Evolutionary conservation across 352 stramenopile species (phyloP).

Genomic region (Phytophthora idaei): DNA sequence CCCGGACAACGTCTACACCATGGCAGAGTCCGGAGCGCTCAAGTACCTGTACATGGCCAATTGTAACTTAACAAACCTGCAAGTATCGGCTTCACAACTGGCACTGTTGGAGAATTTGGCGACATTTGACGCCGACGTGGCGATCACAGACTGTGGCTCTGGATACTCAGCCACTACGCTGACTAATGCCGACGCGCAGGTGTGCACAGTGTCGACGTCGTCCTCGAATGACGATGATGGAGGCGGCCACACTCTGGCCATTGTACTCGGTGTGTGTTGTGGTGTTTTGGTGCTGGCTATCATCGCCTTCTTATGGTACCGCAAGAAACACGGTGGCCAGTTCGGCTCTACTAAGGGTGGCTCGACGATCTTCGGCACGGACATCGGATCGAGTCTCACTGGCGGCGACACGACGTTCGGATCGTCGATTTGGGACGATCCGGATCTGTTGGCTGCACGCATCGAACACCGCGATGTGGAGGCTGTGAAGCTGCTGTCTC

Average conservation of each 20-base stretch:
- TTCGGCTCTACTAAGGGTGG: slow-evolving; percentile 36
- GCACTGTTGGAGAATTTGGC: slow-evolving; percentile 48
- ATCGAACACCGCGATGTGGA: slow-evolving; percentile 63
- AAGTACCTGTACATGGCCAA: slow-evolving; percentile 50
- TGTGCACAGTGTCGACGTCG: slow-evolving; percentile 35
- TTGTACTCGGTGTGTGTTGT: slow-evolving; percentile 50
- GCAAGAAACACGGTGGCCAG: slow-evolving; percentile 39
- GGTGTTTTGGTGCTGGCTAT: slow-evolving; percentile 49
- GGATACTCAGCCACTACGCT: slow-evolving; percentile 29
- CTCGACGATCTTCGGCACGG: slow-evolving; percentile 33
- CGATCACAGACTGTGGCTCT: slow-evolving; percentile 44
- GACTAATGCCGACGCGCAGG: slow-evolving; percentile 28
- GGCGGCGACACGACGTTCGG: slow-evolving; percentile 41
- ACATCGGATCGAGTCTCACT: slow-evolving; percentile 46
- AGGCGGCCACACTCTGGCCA: slow-evolving; percentile 42
- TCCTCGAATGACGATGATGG: slow-evolving; percentile 19
- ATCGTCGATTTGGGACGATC: slow-evolving; percentile 75
- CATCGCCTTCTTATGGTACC: slow-evolving; percentile 51
- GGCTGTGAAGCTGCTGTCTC: slow-evolving; percentile 61
- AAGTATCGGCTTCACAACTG: slow-evolving; percentile 46
- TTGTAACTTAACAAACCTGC: slow-evolving; percentile 67
- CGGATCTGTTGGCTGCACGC: slow-evolving; percentile 61
- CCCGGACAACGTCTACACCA: slow-evolving; percentile 49
- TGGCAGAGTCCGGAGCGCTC: slow-evolving; percentile 43
- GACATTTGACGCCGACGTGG: slow-evolving; percentile 49